Evolutionary conservation across 331 rosid species (phyloP).

Genomic region (Prunus yedoensis): DNA sequence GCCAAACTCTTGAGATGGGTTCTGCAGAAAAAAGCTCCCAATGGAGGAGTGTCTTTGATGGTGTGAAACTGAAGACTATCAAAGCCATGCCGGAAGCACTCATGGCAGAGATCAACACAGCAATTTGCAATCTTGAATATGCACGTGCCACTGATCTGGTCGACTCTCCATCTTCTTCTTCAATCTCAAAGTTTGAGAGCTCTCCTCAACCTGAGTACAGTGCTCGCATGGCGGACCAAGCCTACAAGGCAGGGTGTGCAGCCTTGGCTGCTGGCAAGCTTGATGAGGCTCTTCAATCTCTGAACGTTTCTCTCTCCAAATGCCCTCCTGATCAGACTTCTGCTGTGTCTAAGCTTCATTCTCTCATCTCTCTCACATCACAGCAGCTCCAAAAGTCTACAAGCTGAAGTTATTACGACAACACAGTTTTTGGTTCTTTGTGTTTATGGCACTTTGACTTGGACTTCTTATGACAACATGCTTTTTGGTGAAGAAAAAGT

Average conservation of each 20-base stretch:
- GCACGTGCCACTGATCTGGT: constrained; percentile 57
- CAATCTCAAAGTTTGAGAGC: constrained; percentile 8
- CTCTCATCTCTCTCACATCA: constrained; percentile 71
- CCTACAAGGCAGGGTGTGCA: constrained; percentile 80
- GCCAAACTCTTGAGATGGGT: background rate
- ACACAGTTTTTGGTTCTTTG: background rate
- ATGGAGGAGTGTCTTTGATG: constrained; percentile 80
- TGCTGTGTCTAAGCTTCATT: constrained; percentile 66
- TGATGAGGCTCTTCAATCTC: constrained; percentile 64
- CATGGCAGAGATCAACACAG: constrained; percentile 75
- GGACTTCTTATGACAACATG: background rate
- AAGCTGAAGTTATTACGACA: constrained; percentile 23
- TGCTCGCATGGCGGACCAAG: constrained; percentile 70
- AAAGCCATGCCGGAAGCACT: constrained; percentile 75
- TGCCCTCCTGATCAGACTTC: constrained; percentile 69
- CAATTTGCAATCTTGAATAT: constrained; percentile 72
- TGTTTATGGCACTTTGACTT: background rate
- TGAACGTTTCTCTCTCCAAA: constrained; percentile 58
- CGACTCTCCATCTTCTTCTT: constrained; percentile 32
- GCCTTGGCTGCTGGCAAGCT: constrained; percentile 76
- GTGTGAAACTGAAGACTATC: constrained; percentile 50
- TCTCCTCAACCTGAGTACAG: constrained; percentile 32
- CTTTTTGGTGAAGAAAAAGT: background rate
- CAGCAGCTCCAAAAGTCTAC: constrained; percentile 56
- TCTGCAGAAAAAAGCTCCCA: constrained; percentile 30